These are phyloP conservation scores for Entrophospora sp. DNA, from an alignment of 192 early-diverging fungal species.

Conservation along the genomic window DNA sequence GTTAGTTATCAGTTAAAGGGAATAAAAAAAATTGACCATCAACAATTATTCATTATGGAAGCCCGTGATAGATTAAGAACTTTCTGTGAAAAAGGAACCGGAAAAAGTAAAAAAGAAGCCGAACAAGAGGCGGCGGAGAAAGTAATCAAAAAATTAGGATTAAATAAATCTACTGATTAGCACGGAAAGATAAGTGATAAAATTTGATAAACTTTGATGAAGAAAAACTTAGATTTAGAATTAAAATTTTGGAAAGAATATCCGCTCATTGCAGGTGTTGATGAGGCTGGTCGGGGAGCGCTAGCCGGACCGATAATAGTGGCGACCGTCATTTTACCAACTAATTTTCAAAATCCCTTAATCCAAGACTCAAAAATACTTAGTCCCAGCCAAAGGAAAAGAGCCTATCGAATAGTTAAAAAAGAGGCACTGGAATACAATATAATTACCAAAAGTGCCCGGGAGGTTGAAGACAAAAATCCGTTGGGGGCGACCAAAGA, in stretches of 20 bases:
- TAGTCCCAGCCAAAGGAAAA: conserved; percentile 10
- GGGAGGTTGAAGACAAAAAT: not conserved
- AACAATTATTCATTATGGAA: conserved; percentile 5
- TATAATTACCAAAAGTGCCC: conserved; percentile 4
- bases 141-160: not conserved
- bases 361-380: conserved; percentile 14
- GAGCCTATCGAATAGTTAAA: not conserved
- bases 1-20: not conserved
- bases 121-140: not conserved
- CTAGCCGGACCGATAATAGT: conserved; percentile 11
- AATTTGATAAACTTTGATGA: too few relatives aligned
- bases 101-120: not conserved
- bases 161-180: too few relatives aligned
- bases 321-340: not conserved
- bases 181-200: too few relatives aligned
- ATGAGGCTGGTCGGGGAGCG: conserved; percentile 6
- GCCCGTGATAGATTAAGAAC: not conserved
- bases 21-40: not conserved
- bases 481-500: conserved; percentile 2
- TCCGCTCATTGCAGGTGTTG: not conserved
- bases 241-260: not conserved
- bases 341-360: not conserved
- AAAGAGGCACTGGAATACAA: not conserved
- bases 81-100: not conserved
- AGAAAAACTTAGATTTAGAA: conserved; percentile 13